These are phyloP conservation scores for Plectranthus barbatus DNA, from an alignment of 257 asterid species.

Conservation along the genomic window DNA sequence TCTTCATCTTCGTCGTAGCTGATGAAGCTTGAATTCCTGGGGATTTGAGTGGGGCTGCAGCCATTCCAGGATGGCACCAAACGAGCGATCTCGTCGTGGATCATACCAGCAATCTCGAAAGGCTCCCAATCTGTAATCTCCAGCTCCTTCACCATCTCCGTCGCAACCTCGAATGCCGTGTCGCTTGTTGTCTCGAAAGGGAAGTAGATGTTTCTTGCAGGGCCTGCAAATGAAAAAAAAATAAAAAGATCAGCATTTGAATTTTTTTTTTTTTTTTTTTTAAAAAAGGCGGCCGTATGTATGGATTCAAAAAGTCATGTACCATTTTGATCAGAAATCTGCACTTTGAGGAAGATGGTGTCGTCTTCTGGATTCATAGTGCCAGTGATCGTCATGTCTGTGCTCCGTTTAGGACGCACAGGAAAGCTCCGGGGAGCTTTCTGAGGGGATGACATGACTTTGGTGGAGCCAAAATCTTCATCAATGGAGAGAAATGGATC, in stretches of 20 bases:
- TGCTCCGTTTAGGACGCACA: constrained; percentile 11
- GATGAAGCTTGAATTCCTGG: constrained; percentile 43
- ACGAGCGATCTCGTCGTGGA: constrained; percentile 45
- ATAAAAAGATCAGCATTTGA: too few species aligned
- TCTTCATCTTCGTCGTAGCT: constrained; percentile 30
- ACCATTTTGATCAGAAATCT: constrained; percentile 55
- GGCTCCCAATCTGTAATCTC: constrained; percentile 68
- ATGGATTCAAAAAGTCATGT: too few species aligned
- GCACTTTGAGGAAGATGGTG: constrained; percentile 64
- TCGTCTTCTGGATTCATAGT: constrained; percentile 56
- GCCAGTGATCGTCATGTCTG: constrained; percentile 60
- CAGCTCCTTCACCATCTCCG: constrained; percentile 73
- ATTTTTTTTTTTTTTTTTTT: too few species aligned
- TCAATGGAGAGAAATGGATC: constrained; percentile 60
- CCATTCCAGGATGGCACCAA: constrained; percentile 56
- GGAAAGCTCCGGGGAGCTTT: background rate
- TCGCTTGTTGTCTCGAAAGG: constrained; percentile 60
- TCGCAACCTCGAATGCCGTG: constrained; percentile 63
- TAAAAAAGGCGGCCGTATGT: too few species aligned
- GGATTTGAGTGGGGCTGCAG: too few species aligned
- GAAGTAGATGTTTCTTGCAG: constrained; percentile 47
- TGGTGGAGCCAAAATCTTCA: constrained; percentile 15
- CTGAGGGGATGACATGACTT: constrained; percentile 3
- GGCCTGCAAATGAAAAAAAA: constrained; percentile 23
- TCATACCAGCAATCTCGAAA: constrained; percentile 69